Base-by-base conservation (phyloP, 177 flowering plant genomes). In the Vitis hybrid region DNA sequence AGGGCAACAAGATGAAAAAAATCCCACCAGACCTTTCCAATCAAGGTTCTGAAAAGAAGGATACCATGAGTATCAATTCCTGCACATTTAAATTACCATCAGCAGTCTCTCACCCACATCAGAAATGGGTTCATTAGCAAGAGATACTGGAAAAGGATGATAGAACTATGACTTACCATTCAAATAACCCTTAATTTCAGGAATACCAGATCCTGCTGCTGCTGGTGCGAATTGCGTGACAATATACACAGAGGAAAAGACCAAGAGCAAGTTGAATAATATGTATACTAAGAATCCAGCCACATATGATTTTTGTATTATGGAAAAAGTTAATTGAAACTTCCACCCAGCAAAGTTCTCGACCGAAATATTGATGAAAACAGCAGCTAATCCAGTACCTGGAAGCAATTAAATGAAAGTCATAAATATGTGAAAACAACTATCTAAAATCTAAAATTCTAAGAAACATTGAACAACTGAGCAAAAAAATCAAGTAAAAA, bases 331-430 rank as follows among this genome's bases (percentile, higher is more conserved):
- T 66, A 88, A 82, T 2, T 83, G 79, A 76, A 86, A 92, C 75
- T 95, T 95, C 98, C 97, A 95, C 54, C 98, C 97, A 50, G 97
- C 97, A 72, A 94, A 95, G 73, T 92, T 95, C 78, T 95, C 98
- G 59, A 95, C 97, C 12, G 97, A 89, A n/a, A 95, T 80, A 77
- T 95, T 95, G 73, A 92, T 92, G 73, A 90, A 90, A 70, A 93
- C 89, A 54, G 99, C 98, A 62, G 98, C 97, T 61, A 92, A 76
- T 62, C 91, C 97, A 65, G 98, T 93, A 28, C 97, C 97, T 95
- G 88, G 71, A 77, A 73, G 15, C 17, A 70, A 51, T 14, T 3
- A 47, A 31, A 73, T 52, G 28, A 6, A 71, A 49, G 57, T 3
- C 12, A 68, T 33, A 61, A 2, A 9, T 1, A 66, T 50, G 5